phyloP scores from a whole-genome alignment of 257 asterid species.

The Osmanthus fragrans region DNA sequence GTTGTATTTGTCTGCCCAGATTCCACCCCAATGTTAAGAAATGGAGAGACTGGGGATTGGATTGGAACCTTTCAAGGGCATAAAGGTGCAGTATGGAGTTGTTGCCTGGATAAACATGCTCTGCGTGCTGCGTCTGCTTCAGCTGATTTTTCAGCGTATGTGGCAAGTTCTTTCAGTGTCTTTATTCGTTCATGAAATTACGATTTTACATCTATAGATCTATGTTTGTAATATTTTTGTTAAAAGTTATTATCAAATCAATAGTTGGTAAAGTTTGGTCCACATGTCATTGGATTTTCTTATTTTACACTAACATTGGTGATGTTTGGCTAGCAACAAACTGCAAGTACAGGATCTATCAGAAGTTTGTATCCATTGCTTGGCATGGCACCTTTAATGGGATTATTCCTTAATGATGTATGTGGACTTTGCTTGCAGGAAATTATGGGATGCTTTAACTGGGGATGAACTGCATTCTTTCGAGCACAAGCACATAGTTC shows the following conservation, averaged over 20 bases:
- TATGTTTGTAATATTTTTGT: not conserved
- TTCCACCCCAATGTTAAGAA: slow-evolving; percentile 93
- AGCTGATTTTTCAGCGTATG: slow-evolving; percentile 98
- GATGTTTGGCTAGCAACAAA: not conserved
- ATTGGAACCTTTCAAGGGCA: slow-evolving; percentile 98
- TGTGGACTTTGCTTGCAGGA: slow-evolving; percentile 48
- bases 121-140: slow-evolving; percentile 95
- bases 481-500: slow-evolving; percentile 97
- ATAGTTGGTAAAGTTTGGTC: not conserved
- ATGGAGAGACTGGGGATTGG: slow-evolving; percentile 99
- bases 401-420: not conserved
- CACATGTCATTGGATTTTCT: not conserved
- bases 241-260: not conserved
- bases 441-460: slow-evolving; percentile 94
- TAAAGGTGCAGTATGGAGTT: slow-evolving; percentile 99
- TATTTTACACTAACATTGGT: not conserved
- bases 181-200: slow-evolving; percentile 6
- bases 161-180: slow-evolving; percentile 4
- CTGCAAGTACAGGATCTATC: not conserved
- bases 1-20: slow-evolving; percentile 43
- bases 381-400: not conserved
- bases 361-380: not conserved
- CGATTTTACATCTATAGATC: not conserved
- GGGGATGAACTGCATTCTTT: slow-evolving; percentile 93
- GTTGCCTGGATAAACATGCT: slow-evolving; percentile 86